These are phyloP conservation scores for Besnoitia besnoiti DNA, from an alignment of 169 alveolate genomes.

Conservation along the genomic window DNA sequence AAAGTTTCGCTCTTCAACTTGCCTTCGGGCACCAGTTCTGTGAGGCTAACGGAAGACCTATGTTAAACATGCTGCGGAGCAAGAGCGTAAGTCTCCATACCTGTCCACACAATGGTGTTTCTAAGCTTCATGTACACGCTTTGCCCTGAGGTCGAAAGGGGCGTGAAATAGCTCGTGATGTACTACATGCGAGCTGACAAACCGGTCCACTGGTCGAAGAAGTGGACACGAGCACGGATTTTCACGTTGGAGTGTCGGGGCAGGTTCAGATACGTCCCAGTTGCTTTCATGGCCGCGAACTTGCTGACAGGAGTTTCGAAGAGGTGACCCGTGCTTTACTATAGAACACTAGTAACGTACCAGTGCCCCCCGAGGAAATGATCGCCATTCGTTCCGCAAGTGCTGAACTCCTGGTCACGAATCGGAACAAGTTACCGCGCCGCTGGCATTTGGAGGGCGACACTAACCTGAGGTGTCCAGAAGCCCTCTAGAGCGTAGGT, in stretches of 20 bases:
- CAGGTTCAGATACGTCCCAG: conserved; percentile 50
- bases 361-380: conserved; percentile 65
- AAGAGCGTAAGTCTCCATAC: not conserved
- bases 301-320: conserved; percentile 32
- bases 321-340: not conserved
- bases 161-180: not conserved
- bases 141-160: conserved; percentile 14
- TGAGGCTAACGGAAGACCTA: not conserved
- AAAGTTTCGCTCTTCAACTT: not conserved
- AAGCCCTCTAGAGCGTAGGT: conserved; percentile 15
- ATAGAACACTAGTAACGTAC: not conserved
- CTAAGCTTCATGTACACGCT: conserved; percentile 49
- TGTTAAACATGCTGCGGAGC: not conserved
- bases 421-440: not conserved
- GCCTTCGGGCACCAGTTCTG: conserved; percentile 30
- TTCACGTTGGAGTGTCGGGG: conserved; percentile 61
- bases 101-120: conserved; percentile 54
- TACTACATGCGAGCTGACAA: not conserved
- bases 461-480: conserved; percentile 37
- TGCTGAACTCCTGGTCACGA: conserved; percentile 22
- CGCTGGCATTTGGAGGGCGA: not conserved
- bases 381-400: conserved; percentile 46
- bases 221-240: conserved; percentile 68
- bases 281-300: conserved; percentile 61
- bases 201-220: conserved; percentile 73